These are phyloP conservation scores for Gymnopus androsaceus DNA, from an alignment of 1,284 basidiomycete species.

Conservation along the genomic window DNA sequence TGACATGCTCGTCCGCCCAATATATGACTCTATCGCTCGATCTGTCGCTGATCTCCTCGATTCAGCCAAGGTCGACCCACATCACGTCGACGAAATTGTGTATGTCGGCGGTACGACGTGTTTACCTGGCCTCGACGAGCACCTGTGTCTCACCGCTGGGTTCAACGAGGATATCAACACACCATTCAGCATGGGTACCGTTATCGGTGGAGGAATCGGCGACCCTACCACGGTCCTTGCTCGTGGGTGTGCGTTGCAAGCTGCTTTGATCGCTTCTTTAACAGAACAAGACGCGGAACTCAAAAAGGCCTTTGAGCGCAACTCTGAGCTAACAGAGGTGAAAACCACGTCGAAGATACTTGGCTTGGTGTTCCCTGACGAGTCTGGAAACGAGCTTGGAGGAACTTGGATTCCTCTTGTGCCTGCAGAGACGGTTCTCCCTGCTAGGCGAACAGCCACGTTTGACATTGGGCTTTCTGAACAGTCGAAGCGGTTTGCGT, in stretches of 20 bases:
- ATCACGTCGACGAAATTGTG: slow-evolving; percentile 87
- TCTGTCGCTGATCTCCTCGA: slow-evolving; percentile 67
- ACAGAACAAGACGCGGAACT: slow-evolving; percentile 56
- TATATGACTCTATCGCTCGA: slow-evolving; percentile 73
- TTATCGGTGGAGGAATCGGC: slow-evolving; percentile 67
- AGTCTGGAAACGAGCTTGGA: slow-evolving; percentile 50
- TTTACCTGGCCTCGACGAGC: slow-evolving; percentile 83
- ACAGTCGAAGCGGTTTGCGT: slow-evolving; percentile 55
- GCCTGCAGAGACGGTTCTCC: slow-evolving; percentile 76
- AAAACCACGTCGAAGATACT: slow-evolving; percentile 70
- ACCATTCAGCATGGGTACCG: slow-evolving; percentile 65
- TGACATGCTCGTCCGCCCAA: slow-evolving; percentile 78
- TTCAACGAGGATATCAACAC: slow-evolving; percentile 71
- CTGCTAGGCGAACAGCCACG: slow-evolving; percentile 70
- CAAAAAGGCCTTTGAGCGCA: slow-evolving; percentile 48
- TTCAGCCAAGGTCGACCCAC: slow-evolving; percentile 68
- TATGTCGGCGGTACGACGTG: slow-evolving; percentile 89
- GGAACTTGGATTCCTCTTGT: slow-evolving; percentile 71
- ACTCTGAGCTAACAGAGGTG: slow-evolving; percentile 46
- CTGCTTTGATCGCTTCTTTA: slow-evolving; percentile 58
- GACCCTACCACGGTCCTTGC: slow-evolving; percentile 92
- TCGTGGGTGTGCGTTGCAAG: slow-evolving; percentile 87
- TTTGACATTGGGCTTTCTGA: slow-evolving; percentile 71
- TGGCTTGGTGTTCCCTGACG: slow-evolving; percentile 79
- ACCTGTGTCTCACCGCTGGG: slow-evolving; percentile 57